Evolutionary conservation across 2,329 filamentous ascomycete species (phyloP).

Genomic region (Beauveria varroae): DNA sequence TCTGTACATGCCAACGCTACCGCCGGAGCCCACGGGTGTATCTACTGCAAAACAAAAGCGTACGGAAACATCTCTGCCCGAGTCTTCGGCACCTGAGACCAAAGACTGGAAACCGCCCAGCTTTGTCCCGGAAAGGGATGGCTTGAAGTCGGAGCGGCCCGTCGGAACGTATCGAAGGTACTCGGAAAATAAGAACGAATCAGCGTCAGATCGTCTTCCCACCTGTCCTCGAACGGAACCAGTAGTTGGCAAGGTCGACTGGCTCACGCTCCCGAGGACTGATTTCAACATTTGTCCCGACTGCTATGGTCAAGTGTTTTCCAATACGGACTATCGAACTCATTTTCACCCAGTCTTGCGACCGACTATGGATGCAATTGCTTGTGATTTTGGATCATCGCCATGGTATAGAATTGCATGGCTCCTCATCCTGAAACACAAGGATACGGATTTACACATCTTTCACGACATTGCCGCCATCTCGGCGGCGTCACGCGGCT

Average conservation of each 20-base stretch:
- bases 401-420: constrained; percentile 82
- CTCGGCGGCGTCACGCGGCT: constrained; percentile 41
- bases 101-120: constrained; percentile 38
- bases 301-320: constrained; percentile 67
- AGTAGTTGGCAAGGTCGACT: constrained; percentile 61
- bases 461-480: constrained; percentile 63
- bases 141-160: constrained; percentile 28
- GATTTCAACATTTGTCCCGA: constrained; percentile 75
- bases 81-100: constrained; percentile 13
- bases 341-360: constrained; percentile 55
- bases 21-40: background rate
- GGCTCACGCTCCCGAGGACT: constrained; percentile 68
- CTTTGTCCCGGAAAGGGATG: constrained; percentile 34
- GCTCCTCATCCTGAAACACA: constrained; percentile 67
- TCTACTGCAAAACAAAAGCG: background rate
- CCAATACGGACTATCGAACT: constrained; percentile 57
- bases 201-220: constrained; percentile 42
- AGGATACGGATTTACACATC: constrained; percentile 57
- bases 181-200: constrained; percentile 34
- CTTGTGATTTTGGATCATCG: constrained; percentile 70
- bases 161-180: constrained; percentile 44
- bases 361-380: constrained; percentile 48
- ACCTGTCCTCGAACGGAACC: constrained; percentile 61
- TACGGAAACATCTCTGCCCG: background rate
- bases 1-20: constrained; percentile 20